Evolutionary conservation across 805 yeast genomes (phyloP), one percentile per base, ranked within the genome.

Genomic region (Kuraishia capsulata): DNA sequence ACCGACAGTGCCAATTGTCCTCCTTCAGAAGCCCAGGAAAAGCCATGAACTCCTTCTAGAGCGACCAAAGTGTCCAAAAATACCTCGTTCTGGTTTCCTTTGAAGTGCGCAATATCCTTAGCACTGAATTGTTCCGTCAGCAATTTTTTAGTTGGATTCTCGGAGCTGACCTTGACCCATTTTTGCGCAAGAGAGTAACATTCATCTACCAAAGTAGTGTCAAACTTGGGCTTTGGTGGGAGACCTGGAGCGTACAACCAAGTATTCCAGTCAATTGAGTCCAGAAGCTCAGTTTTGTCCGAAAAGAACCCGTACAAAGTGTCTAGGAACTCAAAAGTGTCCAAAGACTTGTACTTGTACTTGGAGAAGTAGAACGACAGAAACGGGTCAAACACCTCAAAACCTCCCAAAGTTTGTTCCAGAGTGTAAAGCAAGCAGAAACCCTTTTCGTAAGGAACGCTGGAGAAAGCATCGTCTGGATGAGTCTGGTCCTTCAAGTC

Each of bases 381-480:
- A 53, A 84, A 88, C 36, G 83, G 81, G 56, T 86, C 94, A 55
- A 86, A 88, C 14, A 58, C 70, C 18, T 65, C 66, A 33, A 60
- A 54, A 29, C 86, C 88, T 34, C 90, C 86, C 9, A 88, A 63
- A 28, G 66, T 54, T 35, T 67, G 71, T 60, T 89, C 97, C 37
- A 88, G 67, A 49, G 77, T 75, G 62, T 75, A 84, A 42, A 89
- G 65, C 51, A 88, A 69, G 47, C 81, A 85, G 50, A 80, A 82
- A 5, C 96, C 96, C 58, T 87, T 87, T 56, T 88, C 96, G 59
- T 88, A 88, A 3, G 96, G 96, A 34, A 88, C 94, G 1, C 83
- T 67, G 25, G 87, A 78, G 59, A 86, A 88, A 1, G 94, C 81
- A 50, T 87, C 95, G 59, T 88, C 96, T 4, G 96, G 96, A 54